Evolutionary conservation across 1,284 basidiomycete species (phyloP), one percentile per base, ranked within the genome.

Genomic region (Ustilago bromivora): DNA sequence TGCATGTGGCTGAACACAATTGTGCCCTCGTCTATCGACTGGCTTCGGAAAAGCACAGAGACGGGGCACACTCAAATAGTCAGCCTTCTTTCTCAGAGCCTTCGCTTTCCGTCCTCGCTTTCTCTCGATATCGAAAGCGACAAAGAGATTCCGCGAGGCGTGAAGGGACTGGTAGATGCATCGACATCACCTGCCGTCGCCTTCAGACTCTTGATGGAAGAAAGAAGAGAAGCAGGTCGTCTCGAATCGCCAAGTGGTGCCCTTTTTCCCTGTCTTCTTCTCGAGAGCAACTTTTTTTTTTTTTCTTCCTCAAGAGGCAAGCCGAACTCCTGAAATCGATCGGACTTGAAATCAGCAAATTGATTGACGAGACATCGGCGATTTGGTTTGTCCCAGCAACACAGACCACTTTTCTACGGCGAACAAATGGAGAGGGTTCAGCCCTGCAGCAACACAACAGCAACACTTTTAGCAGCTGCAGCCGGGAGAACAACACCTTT

Each of bases 1-100:
- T 11, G 47, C 52, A 67, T 78, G 71, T 78, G 56, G 61, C 76
- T 71, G 71, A 68, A 66, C 76, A 74, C 71, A 78, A 78, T 78
- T 78, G 76, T 74, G 71, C 66, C 71, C 55, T 68, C 76, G 67
- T 60, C 71, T 74, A 78, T 57, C 31, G 57, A 40, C 56, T 59
- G 43, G 43, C 35, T 34, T 46, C 41, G 10, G 19, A 41, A 47
- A 62, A 55, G 60, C 54, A 34, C 56, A 60, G 58, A 77, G 75
- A 65, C 64, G 76, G 68, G 64, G 68, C 76, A 78, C 76, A 78
- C 76, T 78, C 76, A 78, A 74, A 73, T 61, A 61, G 71, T 60
- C 76, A 77, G 75, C 66, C 67, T 73, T 62, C 64, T 32, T 10
- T 78, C 36, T 62, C 38, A 52, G 76, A 71, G 67, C 52, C 66